Evolutionary conservation across 805 yeast genomes (phyloP), one percentile per base, ranked within the genome.

Genomic region (Ogataea ganodermae): DNA sequence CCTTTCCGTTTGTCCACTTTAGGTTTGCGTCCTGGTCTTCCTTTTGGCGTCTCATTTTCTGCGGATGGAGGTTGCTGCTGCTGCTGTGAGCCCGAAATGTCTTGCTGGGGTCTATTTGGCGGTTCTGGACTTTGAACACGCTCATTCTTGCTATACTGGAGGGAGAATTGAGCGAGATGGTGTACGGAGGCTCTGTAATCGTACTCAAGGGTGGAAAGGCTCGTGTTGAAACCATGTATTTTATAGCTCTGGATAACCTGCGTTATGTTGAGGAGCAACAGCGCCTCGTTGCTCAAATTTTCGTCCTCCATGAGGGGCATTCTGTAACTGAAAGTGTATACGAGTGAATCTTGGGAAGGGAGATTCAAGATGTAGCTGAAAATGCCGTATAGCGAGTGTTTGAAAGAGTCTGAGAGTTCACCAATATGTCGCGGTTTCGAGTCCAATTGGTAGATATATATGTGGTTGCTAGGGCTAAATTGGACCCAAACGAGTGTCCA

Each of bases 401-500:
- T 53, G 17, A 52, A 46, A 40, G 45, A 44, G 26, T 39, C 47
- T n/a, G 39, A 37, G 23, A 63, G 28, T 32, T 56, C 58, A 14
- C 49, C 53, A 9, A 59, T 36, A 4, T 18, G 42, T 9, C 49
- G 39, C 14, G 58, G 57, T 18, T 50, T 53, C 2, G 60, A 45
- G 44, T 61, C 63, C 4, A 63, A 23, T 40, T 63, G 67, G 35
- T 46, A 46, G 12, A 61, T 48, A 32, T 54, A 48, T 3, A 56
- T 53, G 24, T 37, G 57, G 33, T 52, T 36, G 35, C 48, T 30
- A 33, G 46, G 46, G n/a, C 43, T 44, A 24, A 62, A 56, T 33
- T 59, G 53, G 9, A 62, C 44, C 67, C 67, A 63, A 2, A 63
- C 38, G 18, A 60, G 43, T 2, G 64, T 48, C 66, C 66, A 63